Base-by-base conservation (phyloP, 2,329 filamentous ascomycete genomes). In the Fusarium sp. region DNA sequence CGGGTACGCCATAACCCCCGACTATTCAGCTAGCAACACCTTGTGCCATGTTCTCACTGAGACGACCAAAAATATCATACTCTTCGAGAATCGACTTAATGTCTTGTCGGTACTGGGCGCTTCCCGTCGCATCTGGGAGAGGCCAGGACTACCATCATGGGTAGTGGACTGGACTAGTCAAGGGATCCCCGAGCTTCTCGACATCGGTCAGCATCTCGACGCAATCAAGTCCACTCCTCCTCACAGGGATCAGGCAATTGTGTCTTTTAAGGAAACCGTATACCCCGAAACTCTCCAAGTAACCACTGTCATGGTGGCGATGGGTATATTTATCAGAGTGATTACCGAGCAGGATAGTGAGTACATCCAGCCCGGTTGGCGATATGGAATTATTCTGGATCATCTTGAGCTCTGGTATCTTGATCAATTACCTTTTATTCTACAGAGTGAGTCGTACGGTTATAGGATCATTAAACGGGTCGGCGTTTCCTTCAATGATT, bases 51-150 rank as follows among this genome's bases (percentile, higher is more conserved):
- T 71, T 2, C 14, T 71, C 0, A 20, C 34, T 1, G 52, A 67
- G 14, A 71, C 69, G 1, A 71, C 37, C 3, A 59, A 11, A 11
- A 54, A 5, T 0, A 71, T 70, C 1, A 70, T 71, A 30, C 45
- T 20, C 0, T 37, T 25, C 1, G 45, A 66, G 0, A 25, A 54
- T 7, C 45, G 5, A 4, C 13, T 71, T 2, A 0, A 16, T 4
- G 34, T 65, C 13, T 1, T 30, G 7, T 3, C 5, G 4, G n/a
- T 8, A 1, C 3, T 5, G 30, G 5, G 7, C 4, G 4, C 30
- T 18, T 7, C 1, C 2, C 9, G 5, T 2, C 1, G 32, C 32
- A 32, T 10, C 8, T 20, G 20, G 20, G 20, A 20, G 20, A 20
- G 20, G 20, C 20, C 30, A 23, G 7, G 1, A 0, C 6, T 70